These are phyloP conservation scores for Nigrospora sphaerica DNA, from an alignment of 2,329 filamentous ascomycete species.

Conservation along the genomic window DNA sequence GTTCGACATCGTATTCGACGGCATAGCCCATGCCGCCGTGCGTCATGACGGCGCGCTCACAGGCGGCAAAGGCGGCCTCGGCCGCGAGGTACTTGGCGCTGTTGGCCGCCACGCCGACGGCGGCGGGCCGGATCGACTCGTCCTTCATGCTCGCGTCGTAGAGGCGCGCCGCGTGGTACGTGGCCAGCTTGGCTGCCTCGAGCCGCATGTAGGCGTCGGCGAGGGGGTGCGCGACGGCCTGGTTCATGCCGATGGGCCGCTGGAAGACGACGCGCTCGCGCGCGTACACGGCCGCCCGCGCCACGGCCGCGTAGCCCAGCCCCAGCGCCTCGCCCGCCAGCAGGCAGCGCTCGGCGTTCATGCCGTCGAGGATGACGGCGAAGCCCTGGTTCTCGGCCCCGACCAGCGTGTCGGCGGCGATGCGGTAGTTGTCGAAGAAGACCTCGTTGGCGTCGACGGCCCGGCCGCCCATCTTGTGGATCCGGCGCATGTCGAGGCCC, in stretches of 20 bases:
- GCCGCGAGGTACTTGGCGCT: conserved; percentile 66
- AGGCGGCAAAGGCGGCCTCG: conserved; percentile 56
- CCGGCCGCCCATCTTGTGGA: conserved; percentile 79
- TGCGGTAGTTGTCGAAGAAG: conserved; percentile 73
- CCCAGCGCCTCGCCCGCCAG: conserved; percentile 75
- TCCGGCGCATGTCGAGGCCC: conserved; percentile 59
- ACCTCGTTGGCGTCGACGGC: conserved; percentile 82
- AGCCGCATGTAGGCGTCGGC: conserved; percentile 59
- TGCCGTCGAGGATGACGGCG: conserved; percentile 69
- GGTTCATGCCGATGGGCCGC: conserved; percentile 60
- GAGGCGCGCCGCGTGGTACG: conserved; percentile 57
- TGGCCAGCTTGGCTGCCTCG: conserved; percentile 57
- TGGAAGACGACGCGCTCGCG: conserved; percentile 58
- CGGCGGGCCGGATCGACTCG: conserved; percentile 41
- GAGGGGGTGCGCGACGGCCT: conserved; percentile 58
- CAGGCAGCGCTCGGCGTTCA: conserved; percentile 73
- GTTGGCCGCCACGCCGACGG: conserved; percentile 59
- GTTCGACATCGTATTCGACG: conserved; percentile 57
- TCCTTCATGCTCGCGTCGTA: conserved; percentile 51
- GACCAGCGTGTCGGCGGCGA: conserved; percentile 58
- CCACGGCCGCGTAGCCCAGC: conserved; percentile 65
- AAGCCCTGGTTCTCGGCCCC: conserved; percentile 72
- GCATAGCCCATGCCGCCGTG: conserved; percentile 62
- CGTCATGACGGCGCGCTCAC: conserved; percentile 52
- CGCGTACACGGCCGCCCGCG: conserved; percentile 58